Evolutionary conservation across 129 eudicot species (phyloP), one percentile per base, ranked within the genome.

Genomic region (Escallonia herrerae): DNA sequence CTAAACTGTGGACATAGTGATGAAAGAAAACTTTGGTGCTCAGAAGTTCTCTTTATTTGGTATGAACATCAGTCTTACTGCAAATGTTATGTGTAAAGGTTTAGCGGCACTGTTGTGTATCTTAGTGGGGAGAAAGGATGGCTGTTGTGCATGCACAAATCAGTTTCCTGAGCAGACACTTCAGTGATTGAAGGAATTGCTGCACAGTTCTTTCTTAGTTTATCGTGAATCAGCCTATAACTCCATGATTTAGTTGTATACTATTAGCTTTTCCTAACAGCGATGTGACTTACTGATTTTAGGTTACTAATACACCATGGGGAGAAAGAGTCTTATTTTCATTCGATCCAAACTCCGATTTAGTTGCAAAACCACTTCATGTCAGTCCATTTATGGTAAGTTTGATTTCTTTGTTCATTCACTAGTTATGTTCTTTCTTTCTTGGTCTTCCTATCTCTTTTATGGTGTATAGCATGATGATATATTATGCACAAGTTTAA

Each of bases 251-350:
- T 15, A 50, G 51, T 22, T 22, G 14, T 40, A 59, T 41, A 4
- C 39, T 48, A 6, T 48, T 64, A 15, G 6, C 63, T 40, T 42
- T 58, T 62, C 14, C 56, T 79, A 58, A 74, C 15, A 5, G 59
- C 38, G 43, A 42, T 48, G 7, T 57, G 33, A 7, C 47, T 61
- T 43, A 22, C 57, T 47, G 43, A 73, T 12, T 67, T 58, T 75
- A 93, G 99, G 99, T 93, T 41, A 93, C 99, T 7, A 93, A 89
- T 75, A 88, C 99, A 38, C 99, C 99, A 8, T 93, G 99, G 99
- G 99, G 99, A 15, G 99, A 93, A 83, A 74, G 95, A 63, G 96
- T 88, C 40, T 71, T 74, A 63, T 93, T 93, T 74, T 66, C 85
- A 43, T 93, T 93, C 65, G 64, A 89, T 76, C 98, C 96, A 38